Base-by-base conservation (phyloP, 202 grass and related monocot genomes). In the Zizania palustris region DNA sequence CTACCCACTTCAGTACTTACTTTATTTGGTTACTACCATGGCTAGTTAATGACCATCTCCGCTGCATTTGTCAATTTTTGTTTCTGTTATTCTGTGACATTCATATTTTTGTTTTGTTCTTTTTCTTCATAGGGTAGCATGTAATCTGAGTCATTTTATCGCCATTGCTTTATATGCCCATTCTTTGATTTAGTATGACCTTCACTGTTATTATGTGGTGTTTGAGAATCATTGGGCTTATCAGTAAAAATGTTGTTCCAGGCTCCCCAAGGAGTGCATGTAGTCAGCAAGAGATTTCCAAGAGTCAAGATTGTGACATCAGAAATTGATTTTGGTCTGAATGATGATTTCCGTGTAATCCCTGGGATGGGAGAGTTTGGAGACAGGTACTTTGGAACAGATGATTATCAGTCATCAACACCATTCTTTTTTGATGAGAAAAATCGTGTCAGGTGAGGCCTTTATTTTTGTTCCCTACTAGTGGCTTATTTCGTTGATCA, bases 291-390 rank as follows among this genome's bases (percentile, higher is more conserved):
- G 90, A 92, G 76, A 75, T 98, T 98, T 28, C 95, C 95, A 14
- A 94, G 95, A 83, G 64, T 98, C 48, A 92, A 94, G 85, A 98
- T 92, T 33, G 91, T 94, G 72, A 98, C 95, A 20, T 98, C 95
- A 0, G 95, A 94, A 83, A 94, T 98, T 67, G 95, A 98, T 39
- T 79, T 85, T 57, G 95, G 95, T 68, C 69, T 98, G 54, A 98
- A 94, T 45, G 87, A 94, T 45, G 91, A 94, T 84, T 90, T 85
- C 48, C 89, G 89, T 49, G 91, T 98, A 43, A 78, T 93, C 64
- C 93, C 93, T 48, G 93, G 93, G 16, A 93, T 97, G 90, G 93
- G 93, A 9, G 90, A 97, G 67, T 97, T 93, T 87, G 90, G 93
- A 50, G 93, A 97, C 74, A 88, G 93, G 55, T 97, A 97, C 65